phyloP scores from a whole-genome alignment of 305 asterid genomes.

The Petunia hybrid region DNA sequence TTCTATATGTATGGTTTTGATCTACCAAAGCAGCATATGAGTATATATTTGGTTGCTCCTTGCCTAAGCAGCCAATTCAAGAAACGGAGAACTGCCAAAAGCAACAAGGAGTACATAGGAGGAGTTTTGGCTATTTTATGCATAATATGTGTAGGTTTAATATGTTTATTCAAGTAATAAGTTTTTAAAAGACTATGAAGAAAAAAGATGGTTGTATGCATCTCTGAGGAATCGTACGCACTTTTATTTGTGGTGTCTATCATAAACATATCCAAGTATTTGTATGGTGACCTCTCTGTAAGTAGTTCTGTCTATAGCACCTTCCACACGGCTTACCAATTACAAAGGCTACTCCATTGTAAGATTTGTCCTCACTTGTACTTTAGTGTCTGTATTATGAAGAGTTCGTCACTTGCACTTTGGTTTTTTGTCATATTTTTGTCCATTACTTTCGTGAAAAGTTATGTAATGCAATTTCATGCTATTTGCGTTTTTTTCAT shows the following conservation, averaged over 20 bases:
- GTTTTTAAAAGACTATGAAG: background rate
- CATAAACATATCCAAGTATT: background rate
- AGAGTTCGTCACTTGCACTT: background rate
- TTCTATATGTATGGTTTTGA: background rate
- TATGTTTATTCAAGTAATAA: background rate
- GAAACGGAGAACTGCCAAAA: background rate
- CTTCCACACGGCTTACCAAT: background rate
- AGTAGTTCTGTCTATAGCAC: background rate
- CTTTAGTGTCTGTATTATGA: background rate
- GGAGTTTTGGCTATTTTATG: background rate
- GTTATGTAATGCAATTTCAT: background rate
- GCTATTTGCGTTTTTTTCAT: constrained; percentile 10
- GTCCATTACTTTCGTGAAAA: background rate
- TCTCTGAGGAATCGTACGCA: background rate
- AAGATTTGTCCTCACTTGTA: background rate
- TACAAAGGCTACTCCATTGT: background rate
- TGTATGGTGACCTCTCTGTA: background rate
- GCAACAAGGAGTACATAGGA: background rate
- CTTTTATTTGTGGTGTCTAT: background rate
- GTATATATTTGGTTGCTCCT: background rate
- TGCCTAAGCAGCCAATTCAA: background rate
- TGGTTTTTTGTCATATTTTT: background rate
- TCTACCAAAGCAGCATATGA: background rate
- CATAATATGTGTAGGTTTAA: background rate
- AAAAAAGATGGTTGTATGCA: background rate